phyloP scores from a whole-genome alignment of 805 yeast species.

The Jamesozyma gamospora region DNA sequence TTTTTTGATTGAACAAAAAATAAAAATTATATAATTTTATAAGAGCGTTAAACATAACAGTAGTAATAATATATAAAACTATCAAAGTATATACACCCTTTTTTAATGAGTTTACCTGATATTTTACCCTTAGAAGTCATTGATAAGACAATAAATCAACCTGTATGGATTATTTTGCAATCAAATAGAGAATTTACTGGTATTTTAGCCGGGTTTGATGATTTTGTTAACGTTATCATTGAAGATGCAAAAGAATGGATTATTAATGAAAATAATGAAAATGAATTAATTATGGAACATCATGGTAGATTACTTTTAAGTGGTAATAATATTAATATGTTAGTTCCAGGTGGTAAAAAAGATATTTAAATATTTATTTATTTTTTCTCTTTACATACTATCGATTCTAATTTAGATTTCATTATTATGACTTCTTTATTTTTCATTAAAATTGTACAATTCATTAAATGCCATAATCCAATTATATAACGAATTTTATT shows the following conservation, averaged over 20 bases:
- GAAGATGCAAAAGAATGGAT: conserved; percentile 46
- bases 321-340: conserved; percentile 66
- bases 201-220: conserved; percentile 84
- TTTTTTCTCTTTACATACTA: neutral
- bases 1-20: too few relatives aligned
- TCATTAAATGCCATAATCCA: conserved; percentile 28
- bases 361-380: conserved; percentile 3
- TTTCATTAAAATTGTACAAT: conserved; percentile 26
- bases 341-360: conserved; percentile 42
- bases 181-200: conserved; percentile 76
- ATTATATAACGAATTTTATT: conserved; percentile 16
- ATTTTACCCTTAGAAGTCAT: conserved; percentile 71
- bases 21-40: neutral
- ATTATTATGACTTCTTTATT: conserved; percentile 22
- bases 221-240: conserved; percentile 83
- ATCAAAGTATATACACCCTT: neutral
- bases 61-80: neutral
- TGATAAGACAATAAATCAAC: conserved; percentile 76
- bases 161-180: conserved; percentile 62
- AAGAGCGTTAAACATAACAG: neutral
- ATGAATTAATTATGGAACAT: conserved; percentile 35
- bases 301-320: conserved; percentile 55
- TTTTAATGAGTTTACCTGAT: conserved; percentile 18
- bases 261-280: conserved; percentile 19
- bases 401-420: conserved; percentile 16